A percentile compares a stretch with the other conserved stretches of the same genome.
phyloP scores from a whole-genome alignment of 352 stramenopile genomes.

The Pythium dissimile region DNA sequence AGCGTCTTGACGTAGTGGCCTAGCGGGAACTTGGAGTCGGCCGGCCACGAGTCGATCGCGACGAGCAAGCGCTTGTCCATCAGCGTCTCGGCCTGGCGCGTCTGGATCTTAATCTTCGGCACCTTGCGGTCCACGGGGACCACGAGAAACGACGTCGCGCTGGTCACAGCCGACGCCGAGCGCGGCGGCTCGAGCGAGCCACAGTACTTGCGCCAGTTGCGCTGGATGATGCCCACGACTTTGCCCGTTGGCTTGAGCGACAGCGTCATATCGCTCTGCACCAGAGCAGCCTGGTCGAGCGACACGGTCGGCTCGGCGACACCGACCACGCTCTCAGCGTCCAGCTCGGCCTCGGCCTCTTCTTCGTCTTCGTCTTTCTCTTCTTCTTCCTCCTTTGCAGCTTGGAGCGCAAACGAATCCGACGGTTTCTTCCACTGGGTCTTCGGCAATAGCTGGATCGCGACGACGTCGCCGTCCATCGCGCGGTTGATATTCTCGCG shows the following conservation, averaged over 20 bases:
- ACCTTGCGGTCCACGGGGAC: constrained; percentile 88
- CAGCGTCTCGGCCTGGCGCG: constrained; percentile 86
- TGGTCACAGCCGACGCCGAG: constrained; percentile 33
- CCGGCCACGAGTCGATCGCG: constrained; percentile 94
- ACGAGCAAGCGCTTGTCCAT: constrained; percentile 94
- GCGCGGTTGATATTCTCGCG: constrained; percentile 94
- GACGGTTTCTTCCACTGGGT: constrained; percentile 73
- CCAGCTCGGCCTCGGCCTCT: constrained; percentile 29
- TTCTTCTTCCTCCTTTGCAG: constrained; percentile 36
- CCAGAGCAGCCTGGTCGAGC: constrained; percentile 52
- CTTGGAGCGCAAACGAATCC: constrained; percentile 58
- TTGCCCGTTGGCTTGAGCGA: constrained; percentile 66
- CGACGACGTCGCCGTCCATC: constrained; percentile 97
- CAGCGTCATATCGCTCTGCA: constrained; percentile 48
- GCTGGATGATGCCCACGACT: constrained; percentile 91
- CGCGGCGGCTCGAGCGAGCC: constrained; percentile 89
- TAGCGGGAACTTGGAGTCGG: constrained; percentile 85
- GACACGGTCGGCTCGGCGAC: constrained; percentile 67
- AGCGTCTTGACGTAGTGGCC: constrained; percentile 97
- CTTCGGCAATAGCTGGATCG: constrained; percentile 91
- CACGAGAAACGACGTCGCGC: constrained; percentile 63
- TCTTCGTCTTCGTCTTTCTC: constrained; percentile 40
- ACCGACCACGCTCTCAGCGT: constrained; percentile 27
- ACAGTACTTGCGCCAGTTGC: constrained; percentile 93
- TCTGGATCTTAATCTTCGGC: constrained; percentile 94